These are phyloP conservation scores for Marasmius oreades DNA, from an alignment of 1,284 basidiomycete genomes.

Conservation along the genomic window DNA sequence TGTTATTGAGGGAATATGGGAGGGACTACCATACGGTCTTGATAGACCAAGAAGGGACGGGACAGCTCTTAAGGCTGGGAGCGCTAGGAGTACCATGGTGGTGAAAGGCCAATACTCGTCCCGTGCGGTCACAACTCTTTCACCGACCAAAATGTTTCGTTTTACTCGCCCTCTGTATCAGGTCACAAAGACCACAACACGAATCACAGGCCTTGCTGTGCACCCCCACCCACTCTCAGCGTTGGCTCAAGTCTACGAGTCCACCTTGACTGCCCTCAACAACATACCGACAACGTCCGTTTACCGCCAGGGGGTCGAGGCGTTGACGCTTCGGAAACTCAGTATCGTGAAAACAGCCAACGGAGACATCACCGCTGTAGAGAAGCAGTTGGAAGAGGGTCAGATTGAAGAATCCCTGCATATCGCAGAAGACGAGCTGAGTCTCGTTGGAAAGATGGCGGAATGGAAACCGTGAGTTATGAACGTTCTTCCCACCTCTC, in stretches of 20 bases:
- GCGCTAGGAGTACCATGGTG: constrained; percentile 17
- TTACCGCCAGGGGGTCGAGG: constrained; percentile 89
- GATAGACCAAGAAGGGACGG: constrained; percentile 22
- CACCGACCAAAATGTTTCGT: constrained; percentile 62
- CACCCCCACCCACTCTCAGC: constrained; percentile 80
- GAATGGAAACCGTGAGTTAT: constrained; percentile 95
- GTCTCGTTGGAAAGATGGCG: constrained; percentile 78
- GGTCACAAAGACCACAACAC: constrained; percentile 74
- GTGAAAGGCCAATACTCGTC: constrained; percentile 14
- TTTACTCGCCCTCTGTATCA: constrained; percentile 70
- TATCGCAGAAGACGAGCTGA: constrained; percentile 83
- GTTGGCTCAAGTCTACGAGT: constrained; percentile 73
- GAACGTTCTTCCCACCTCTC: constrained; percentile 6
- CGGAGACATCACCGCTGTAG: constrained; percentile 63
- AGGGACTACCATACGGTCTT: constrained; percentile 25
- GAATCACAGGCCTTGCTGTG: constrained; percentile 71
- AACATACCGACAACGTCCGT: constrained; percentile 78
- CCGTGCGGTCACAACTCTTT: not conserved
- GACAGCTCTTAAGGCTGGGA: constrained; percentile 10
- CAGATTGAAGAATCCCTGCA: constrained; percentile 83
- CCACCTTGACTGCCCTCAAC: constrained; percentile 72
- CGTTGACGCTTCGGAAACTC: constrained; percentile 83
- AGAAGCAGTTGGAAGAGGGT: constrained; percentile 73
- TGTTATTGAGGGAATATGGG: constrained; percentile 47
- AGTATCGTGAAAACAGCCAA: constrained; percentile 67